Evolutionary conservation across 2,329 filamentous ascomycete species (phyloP).

Genomic region (Aspergillus hiratsukae): DNA sequence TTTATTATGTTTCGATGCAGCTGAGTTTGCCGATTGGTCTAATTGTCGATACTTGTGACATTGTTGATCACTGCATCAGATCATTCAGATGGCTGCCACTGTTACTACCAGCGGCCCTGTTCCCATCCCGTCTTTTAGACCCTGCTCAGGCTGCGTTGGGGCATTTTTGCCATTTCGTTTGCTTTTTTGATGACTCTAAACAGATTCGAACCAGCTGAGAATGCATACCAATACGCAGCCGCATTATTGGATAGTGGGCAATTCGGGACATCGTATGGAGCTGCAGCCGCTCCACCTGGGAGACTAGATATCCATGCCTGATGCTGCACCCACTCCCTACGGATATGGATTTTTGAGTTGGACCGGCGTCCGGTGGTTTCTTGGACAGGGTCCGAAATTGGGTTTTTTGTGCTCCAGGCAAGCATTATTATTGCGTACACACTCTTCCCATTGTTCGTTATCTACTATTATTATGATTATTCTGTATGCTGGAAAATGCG

Average conservation of each 20-base stretch:
- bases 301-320: too few species aligned
- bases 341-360: slow-evolving; percentile 13
- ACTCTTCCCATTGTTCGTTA: not conserved
- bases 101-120: slow-evolving; percentile 1
- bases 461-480: not conserved
- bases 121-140: slow-evolving; percentile 1
- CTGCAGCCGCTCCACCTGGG: not conserved
- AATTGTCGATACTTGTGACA: not conserved
- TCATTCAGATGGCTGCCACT: not conserved
- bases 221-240: not conserved
- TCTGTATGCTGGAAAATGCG: not conserved
- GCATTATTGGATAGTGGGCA: slow-evolving; percentile 2
- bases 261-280: not conserved
- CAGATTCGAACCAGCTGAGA: not conserved
- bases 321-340: too few species aligned
- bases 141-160: slow-evolving; percentile 8
- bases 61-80: not conserved
- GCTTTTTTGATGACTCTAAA: not conserved
- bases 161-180: not conserved
- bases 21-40: not conserved
- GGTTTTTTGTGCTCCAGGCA: not conserved
- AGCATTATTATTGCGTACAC: not conserved
- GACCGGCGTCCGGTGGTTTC: slow-evolving; percentile 1
- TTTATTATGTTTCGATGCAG: not conserved
- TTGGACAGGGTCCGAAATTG: not conserved